Percentiles rank a stretch among this genome's conserved stretches.
Conservation (phyloP, 345 rosid genomes). For the Euphorbia tirucalli region DNA sequence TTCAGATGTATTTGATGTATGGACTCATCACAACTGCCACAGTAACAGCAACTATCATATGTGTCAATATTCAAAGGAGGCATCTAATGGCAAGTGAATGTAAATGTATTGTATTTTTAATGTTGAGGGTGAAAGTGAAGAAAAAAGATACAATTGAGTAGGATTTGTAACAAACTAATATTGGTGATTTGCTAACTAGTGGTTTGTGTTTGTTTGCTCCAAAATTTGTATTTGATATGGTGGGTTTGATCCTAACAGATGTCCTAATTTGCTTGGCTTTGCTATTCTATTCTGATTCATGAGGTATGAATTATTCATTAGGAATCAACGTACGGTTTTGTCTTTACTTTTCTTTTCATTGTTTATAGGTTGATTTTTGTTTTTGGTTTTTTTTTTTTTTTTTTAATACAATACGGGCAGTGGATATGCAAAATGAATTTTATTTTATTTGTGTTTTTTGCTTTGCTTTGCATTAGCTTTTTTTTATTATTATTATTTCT, state of each 20-base stretch:
- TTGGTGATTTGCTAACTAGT: not conserved
- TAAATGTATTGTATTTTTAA: not conserved
- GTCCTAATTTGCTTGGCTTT: conserved; percentile 64
- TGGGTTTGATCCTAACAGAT: conserved; percentile 62
- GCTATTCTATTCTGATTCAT: conserved; percentile 33
- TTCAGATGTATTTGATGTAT: conserved; percentile 68
- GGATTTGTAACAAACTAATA: no score
- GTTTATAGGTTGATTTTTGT: no score
- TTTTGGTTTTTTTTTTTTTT: no score
- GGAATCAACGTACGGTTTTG: not conserved
- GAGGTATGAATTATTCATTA: not conserved
- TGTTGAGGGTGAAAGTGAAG: not conserved
- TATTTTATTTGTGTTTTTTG: no score
- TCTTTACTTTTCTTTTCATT: not conserved
- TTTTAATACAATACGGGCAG: not conserved
- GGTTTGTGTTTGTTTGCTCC: conserved; percentile 72
- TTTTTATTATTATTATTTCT: no score
- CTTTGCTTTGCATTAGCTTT: no score
- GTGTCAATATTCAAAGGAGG: conserved; percentile 83
- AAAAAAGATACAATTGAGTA: no score
- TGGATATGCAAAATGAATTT: not conserved
- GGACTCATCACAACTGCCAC: conserved; percentile 60
- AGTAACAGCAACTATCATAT: conserved; percentile 57
- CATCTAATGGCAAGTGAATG: conserved; percentile 70
- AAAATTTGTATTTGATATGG: conserved; percentile 80